Base-by-base conservation (phyloP, 1,284 basidiomycete genomes). In the Ceratobasidium sp. region DNA sequence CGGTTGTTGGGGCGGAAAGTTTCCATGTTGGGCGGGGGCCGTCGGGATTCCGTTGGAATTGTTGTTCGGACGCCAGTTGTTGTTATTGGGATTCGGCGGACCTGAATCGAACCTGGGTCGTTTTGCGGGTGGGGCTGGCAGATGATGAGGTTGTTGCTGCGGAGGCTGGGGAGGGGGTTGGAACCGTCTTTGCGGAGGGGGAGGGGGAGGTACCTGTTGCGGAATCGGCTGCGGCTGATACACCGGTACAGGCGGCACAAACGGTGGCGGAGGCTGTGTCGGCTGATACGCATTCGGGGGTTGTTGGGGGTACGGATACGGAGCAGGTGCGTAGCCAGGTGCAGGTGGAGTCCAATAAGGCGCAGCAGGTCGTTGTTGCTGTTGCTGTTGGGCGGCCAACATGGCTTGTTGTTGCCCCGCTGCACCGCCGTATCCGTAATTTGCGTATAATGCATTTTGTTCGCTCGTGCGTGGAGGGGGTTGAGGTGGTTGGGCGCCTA, bases 401-500 rank as follows among this genome's bases (percentile, higher is more conserved):
- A 64, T 52, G 8, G 60, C 60, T 27, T 64, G 60, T 47, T 64
- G 60, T 29, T 64, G 60, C 5, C 60, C 60, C 22, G 60, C 60
- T 4, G 60, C 60, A 47, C 83, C 81, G 1, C 91, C 90, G 76
- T 93, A 93, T 31, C 91, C 91, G 75, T 93, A 93, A 76, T 93
- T 93, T 1, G 91, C 91, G 74, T 92, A 93, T 38, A 93, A 75
- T 29, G 90, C 87, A 75, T 86, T 88, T 75, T 92, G 90, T 20
- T 73, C 73, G 42, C 69, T 50, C 27, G 73, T 34, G 47, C 73
- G 47, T 73, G 91, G 67, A 53, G 72, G 35, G 1, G 67, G 86
- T 22, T 86, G 82, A 49, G 88, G 80, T 45, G 88, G 88, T 27
- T 71, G 68, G 55, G 49, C 8, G 56, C 86, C n/a, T 86, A 81